Evolutionary conservation across 1,284 basidiomycete genomes (phyloP).

Genomic region (Golubevia pallescens): DNA sequence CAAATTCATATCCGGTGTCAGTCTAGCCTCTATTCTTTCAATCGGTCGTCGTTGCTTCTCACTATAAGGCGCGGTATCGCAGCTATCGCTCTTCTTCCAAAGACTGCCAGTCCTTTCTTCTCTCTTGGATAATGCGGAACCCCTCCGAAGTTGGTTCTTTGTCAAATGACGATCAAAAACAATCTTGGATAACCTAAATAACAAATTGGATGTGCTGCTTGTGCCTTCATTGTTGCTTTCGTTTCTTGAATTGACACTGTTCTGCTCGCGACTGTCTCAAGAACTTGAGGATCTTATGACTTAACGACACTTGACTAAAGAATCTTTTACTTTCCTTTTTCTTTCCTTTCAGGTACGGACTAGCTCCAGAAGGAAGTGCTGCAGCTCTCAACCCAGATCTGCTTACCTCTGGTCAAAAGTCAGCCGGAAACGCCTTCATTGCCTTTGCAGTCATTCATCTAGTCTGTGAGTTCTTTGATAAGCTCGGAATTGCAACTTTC

Average conservation of each 20-base stretch:
- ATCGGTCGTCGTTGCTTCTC: no score
- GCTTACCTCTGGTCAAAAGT: conserved; percentile 8
- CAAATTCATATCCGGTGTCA: no score
- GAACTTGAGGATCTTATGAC: not conserved
- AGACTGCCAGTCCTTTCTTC: not conserved
- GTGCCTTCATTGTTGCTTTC: not conserved
- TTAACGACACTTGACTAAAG: not conserved
- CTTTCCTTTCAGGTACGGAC: not conserved
- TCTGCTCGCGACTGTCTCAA: not conserved
- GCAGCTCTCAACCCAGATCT: no score
- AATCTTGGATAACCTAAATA: no score
- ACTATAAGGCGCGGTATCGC: no score
- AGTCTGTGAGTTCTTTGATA: conserved; percentile 27
- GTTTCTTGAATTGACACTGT: not conserved
- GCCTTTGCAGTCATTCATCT: conserved; percentile 46
- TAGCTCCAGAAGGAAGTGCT: no score
- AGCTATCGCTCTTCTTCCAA: no score
- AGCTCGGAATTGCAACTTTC: conserved; percentile 23
- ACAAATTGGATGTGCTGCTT: not conserved
- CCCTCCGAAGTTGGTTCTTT: no score
- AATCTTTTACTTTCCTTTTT: not conserved
- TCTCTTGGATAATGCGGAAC: no score
- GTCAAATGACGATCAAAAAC: no score
- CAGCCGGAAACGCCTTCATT: conserved; percentile 39
- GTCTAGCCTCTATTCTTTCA: no score